Percentiles rank a stretch among this genome's conserved stretches.
phyloP scores from a whole-genome alignment of 176 grass and related monocot species.

The Zea luxurians region DNA sequence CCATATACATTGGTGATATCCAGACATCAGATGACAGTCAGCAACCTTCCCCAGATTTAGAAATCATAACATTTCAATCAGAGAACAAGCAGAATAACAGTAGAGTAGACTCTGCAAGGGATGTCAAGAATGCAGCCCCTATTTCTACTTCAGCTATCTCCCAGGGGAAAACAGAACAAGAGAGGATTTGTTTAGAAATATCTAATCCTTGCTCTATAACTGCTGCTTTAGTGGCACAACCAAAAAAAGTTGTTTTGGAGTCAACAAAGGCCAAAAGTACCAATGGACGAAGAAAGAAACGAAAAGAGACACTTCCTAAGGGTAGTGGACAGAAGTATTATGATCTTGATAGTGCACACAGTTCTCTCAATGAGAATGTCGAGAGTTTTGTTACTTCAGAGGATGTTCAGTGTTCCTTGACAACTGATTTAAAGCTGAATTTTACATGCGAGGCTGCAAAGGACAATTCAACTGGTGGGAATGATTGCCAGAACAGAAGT shows the following conservation, averaged over 20 bases:
- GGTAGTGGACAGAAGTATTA: slow-evolving; percentile 49
- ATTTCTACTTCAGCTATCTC: slow-evolving; percentile 25
- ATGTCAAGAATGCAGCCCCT: not conserved
- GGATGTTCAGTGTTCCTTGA: slow-evolving; percentile 25
- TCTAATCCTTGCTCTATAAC: slow-evolving; percentile 7
- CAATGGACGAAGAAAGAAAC: slow-evolving; percentile 46
- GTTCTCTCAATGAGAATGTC: slow-evolving; percentile 45
- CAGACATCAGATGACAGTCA: slow-evolving; percentile 33
- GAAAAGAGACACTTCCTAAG: slow-evolving; percentile 61
- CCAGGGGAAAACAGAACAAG: slow-evolving; percentile 23
- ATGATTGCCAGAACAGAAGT: slow-evolving; percentile 40
- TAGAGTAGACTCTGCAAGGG: not conserved
- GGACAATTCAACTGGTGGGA: slow-evolving; percentile 32
- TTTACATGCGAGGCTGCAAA: slow-evolving; percentile 34
- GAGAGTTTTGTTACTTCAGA: slow-evolving; percentile 25
- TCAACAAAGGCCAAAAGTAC: slow-evolving; percentile 42
- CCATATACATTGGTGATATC: slow-evolving; percentile 15
- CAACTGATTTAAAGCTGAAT: slow-evolving; percentile 26
- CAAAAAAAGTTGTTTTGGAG: slow-evolving; percentile 49
- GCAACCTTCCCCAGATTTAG: slow-evolving; percentile 16
- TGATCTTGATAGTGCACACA: slow-evolving; percentile 54
- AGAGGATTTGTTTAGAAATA: slow-evolving; percentile 26
- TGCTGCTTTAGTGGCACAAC: slow-evolving; percentile 25
- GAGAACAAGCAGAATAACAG: slow-evolving; percentile 28
- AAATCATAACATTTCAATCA: slow-evolving; percentile 18